These are phyloP conservation scores for Vitis hybrid DNA, from an alignment of 177 flowering plant species.

Conservation along the genomic window DNA sequence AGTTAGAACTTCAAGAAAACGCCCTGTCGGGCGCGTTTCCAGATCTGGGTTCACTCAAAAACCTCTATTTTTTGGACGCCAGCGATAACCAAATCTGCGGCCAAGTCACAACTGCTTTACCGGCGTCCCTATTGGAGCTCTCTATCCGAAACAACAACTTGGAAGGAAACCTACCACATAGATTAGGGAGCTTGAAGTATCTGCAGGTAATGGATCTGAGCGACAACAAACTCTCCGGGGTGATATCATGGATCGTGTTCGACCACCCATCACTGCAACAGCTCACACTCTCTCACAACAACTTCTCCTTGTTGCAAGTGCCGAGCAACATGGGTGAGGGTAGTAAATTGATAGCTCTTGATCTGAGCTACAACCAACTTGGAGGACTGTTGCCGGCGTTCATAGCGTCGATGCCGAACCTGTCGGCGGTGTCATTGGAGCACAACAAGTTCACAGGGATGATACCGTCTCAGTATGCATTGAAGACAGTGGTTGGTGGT, in stretches of 20 bases:
- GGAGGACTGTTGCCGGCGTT: slow-evolving; percentile 61
- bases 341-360: slow-evolving; percentile 66
- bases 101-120: slow-evolving; percentile 36
- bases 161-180: slow-evolving; percentile 45
- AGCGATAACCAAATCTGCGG: slow-evolving; percentile 67
- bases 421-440: slow-evolving; percentile 70
- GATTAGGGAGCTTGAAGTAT: slow-evolving; percentile 11
- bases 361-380: slow-evolving; percentile 58
- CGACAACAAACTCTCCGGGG: slow-evolving; percentile 55
- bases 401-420: slow-evolving; percentile 61
- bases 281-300: slow-evolving; percentile 66
- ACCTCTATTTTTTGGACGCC: slow-evolving; percentile 55
- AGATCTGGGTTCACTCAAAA: slow-evolving; percentile 42
- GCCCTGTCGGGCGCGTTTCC: slow-evolving; percentile 58
- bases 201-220: slow-evolving; percentile 77
- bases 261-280: slow-evolving; percentile 71
- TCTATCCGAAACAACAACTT: slow-evolving; percentile 59
- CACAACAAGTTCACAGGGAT: slow-evolving; percentile 64
- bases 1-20: slow-evolving; percentile 67
- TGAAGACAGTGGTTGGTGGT: slow-evolving; percentile 14
- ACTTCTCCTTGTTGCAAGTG: slow-evolving; percentile 33
- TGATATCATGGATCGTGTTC: slow-evolving; percentile 47
- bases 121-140: slow-evolving; percentile 47
- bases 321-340: slow-evolving; percentile 30
- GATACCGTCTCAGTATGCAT: slow-evolving; percentile 34